These are phyloP conservation scores for Tubosaeta sp. DNA, from an alignment of 768 basidiomycete species.

Conservation along the genomic window DNA sequence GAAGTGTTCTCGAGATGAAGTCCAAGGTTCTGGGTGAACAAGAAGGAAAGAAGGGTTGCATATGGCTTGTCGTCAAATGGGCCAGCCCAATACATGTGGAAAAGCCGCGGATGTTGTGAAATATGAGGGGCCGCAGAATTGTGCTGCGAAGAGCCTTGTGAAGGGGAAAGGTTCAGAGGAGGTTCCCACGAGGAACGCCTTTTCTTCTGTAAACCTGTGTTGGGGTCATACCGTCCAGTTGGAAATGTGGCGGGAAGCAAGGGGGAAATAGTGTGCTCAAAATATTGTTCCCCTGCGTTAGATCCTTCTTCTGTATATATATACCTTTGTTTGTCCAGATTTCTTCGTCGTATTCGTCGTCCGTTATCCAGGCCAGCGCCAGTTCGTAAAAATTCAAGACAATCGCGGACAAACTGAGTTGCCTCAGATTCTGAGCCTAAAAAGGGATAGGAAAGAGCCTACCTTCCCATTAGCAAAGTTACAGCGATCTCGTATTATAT, in stretches of 20 bases:
- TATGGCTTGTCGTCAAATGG: conserved; percentile 97
- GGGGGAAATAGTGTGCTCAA: conserved; percentile 4
- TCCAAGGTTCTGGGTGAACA: conserved; percentile 88
- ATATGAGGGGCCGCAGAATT: conserved; percentile 55
- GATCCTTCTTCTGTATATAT: conserved; percentile 58
- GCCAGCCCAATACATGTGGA: conserved; percentile 97
- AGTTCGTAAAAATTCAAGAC: conserved; percentile 81
- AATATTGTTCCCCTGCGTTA: conserved; percentile 11
- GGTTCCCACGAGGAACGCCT: conserved; percentile 56
- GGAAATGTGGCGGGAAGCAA: conserved; percentile 21
- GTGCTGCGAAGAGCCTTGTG: conserved; percentile 41
- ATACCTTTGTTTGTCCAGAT: conserved; percentile 74
- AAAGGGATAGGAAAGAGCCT: not conserved
- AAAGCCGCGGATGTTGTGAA: conserved; percentile 71
- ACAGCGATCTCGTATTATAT: conserved; percentile 81
- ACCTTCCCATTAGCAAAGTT: conserved; percentile 71
- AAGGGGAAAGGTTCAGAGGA: conserved; percentile 43
- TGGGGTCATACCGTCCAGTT: conserved; percentile 39
- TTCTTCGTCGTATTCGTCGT: conserved; percentile 57
- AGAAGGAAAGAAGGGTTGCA: conserved; percentile 85
- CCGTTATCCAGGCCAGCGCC: conserved; percentile 83
- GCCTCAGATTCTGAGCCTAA: not conserved
- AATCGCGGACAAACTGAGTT: conserved; percentile 87
- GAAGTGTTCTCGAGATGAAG: conserved; percentile 53
- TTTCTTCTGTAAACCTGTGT: conserved; percentile 55